A percentile compares a stretch with the other conserved stretches of the same genome.
Conservation (phyloP, 148 eudicot species). For the Vaccinium corymbosum region DNA sequence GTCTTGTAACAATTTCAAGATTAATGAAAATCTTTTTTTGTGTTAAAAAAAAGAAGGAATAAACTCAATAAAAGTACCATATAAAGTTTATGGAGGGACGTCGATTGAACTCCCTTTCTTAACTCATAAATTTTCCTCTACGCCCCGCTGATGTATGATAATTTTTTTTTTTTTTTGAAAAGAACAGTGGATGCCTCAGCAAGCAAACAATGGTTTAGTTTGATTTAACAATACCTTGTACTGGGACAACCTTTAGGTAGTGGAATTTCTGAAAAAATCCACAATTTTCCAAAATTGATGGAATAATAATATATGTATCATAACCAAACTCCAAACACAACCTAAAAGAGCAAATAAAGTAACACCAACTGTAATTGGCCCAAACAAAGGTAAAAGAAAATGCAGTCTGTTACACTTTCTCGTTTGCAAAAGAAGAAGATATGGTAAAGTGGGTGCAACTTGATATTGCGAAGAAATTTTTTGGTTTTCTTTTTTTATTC, state of each 20-base stretch:
- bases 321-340: neutral
- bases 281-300: neutral
- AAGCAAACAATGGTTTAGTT: neutral
- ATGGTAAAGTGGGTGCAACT: neutral
- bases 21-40: too few species aligned
- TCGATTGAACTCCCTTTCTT: too few species aligned
- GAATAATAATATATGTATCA: neutral
- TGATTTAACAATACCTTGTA: neutral
- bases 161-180: too few species aligned
- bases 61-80: too few species aligned
- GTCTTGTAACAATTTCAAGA: too few species aligned
- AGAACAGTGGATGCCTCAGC: neutral
- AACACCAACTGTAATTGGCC: neutral
- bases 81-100: too few species aligned
- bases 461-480: neutral
- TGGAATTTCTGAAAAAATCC: neutral
- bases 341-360: neutral
- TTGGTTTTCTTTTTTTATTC: neutral
- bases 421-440: neutral
- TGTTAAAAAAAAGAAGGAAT: too few species aligned
- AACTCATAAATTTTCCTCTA: too few species aligned
- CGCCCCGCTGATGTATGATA: too few species aligned
- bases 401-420: neutral
- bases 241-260: neutral
- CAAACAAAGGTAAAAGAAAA: neutral